Percentiles rank a stretch among this genome's conserved stretches.
Conservation (phyloP, 345 rosid genomes). For the Ricinus communis region DNA sequence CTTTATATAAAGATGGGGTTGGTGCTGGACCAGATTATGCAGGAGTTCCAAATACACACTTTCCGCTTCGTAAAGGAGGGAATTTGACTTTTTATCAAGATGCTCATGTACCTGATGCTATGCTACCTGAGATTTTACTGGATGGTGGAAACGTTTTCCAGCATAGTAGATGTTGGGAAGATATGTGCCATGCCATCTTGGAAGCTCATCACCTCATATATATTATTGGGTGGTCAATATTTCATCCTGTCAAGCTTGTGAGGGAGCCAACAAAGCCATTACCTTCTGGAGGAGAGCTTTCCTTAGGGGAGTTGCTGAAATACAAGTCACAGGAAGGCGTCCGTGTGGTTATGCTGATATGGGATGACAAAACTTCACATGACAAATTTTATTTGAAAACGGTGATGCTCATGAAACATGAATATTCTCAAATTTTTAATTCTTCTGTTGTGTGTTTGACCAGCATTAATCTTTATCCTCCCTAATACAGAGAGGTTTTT, state of each 20-base stretch:
- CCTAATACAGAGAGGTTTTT: not conserved
- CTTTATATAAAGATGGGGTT: conserved; percentile 44
- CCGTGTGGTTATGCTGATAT: conserved; percentile 54
- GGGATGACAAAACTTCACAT: conserved; percentile 82
- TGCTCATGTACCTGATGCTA: conserved; percentile 54
- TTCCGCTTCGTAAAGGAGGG: conserved; percentile 63
- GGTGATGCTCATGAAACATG: conserved; percentile 28
- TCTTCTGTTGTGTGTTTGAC: not conserved
- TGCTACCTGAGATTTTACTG: conserved; percentile 55
- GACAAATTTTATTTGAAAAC: conserved; percentile 58
- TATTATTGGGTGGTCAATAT: conserved; percentile 64
- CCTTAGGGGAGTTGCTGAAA: conserved; percentile 61
- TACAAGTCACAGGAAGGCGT: conserved; percentile 75
- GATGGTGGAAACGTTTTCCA: conserved; percentile 49
- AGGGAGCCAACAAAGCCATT: conserved; percentile 59
- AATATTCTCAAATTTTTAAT: not conserved
- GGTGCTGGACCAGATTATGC: conserved; percentile 53
- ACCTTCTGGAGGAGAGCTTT: conserved; percentile 55
- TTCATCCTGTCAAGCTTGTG: conserved; percentile 56
- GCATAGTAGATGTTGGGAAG: conserved; percentile 70
- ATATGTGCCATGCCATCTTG: conserved; percentile 65
- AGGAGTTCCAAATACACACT: conserved; percentile 62
- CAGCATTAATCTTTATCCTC: not conserved
- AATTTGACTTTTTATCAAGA: conserved; percentile 64
- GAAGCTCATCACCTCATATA: conserved; percentile 66